Base-by-base conservation (phyloP, 2,329 filamentous ascomycete species). In the Paraphoma sp. region DNA sequence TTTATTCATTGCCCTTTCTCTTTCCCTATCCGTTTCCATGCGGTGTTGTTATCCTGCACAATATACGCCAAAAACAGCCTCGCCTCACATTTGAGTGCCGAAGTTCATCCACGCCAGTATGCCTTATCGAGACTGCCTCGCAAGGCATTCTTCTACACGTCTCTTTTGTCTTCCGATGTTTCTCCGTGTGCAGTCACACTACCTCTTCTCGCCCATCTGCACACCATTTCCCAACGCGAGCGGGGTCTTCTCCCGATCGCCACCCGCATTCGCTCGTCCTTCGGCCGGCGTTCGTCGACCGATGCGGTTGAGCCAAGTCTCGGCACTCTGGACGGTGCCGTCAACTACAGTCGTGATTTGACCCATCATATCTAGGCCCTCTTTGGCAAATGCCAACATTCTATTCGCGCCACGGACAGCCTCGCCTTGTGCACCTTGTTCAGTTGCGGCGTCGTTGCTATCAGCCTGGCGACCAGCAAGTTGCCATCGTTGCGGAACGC, bases 291-390 rank as follows among this genome's bases (percentile, higher is more conserved):
- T 55, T 54, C 65, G 76, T 41, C 80, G 77, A 36, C 83, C 91
- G 56, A 96, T 81, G 17, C 88, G 83, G 56, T 93, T 90, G 63
- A 94, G 91, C 95, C 95, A 98, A 66, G 89, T 87, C 76, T 98
- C 94, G 0, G 95, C 95, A 67, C 91, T 95, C 53, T 91, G 86
- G 51, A 98, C 90, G 0, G 95, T 98, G 51, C 92, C 90, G 65
- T 96, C 91, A 8, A 98, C 84, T 1, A 97, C 91, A 5, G 89
- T 87, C 41, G 89, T 95, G 48, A 99, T 92, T 74, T 97, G 93
- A 1, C 87, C 86, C 84, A 98, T 93, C 89, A 98, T 97, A 66
- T 97, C 93, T 12, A 98, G 82, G 0, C 93, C 92, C 74, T 98
- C 94, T 69, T 90, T 90, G 6, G 94, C 94, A 49, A 98, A 86